These are phyloP conservation scores for Ceratobasidium sp. DNA, from an alignment of 1,284 basidiomycete genomes.

Conservation along the genomic window DNA sequence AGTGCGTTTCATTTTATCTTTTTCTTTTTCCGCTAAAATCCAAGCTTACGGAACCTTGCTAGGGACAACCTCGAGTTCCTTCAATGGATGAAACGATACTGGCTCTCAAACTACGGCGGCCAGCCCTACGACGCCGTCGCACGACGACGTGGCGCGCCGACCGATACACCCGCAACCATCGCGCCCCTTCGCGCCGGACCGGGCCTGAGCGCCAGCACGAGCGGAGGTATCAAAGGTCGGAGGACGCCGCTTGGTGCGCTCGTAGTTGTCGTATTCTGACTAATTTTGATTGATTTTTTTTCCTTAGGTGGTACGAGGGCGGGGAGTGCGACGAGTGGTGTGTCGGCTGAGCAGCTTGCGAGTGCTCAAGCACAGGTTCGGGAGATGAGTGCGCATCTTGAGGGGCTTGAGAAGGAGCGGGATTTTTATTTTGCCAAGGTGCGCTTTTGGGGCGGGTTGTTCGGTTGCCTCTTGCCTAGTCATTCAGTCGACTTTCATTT, in stretches of 20 bases:
- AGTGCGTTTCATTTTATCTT: constrained; percentile 68
- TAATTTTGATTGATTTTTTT: not conserved
- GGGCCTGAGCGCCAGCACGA: constrained; percentile 48
- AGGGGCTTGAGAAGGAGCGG: constrained; percentile 93
- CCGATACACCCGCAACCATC: constrained; percentile 83
- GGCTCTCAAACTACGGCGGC: constrained; percentile 93
- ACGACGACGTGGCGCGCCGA: constrained; percentile 77
- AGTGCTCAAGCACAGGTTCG: constrained; percentile 82
- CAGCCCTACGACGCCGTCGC: constrained; percentile 90
- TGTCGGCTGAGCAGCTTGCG: constrained; percentile 60
- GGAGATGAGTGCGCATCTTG: constrained; percentile 87
- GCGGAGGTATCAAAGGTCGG: constrained; percentile 44
- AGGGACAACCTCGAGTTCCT: constrained; percentile 99
- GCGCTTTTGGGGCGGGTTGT: constrained; percentile 53
- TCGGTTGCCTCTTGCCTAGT: not conserved
- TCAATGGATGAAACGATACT: constrained; percentile 97
- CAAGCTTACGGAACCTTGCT: constrained; percentile 10
- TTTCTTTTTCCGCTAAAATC: constrained; percentile 28
- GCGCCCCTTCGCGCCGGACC: constrained; percentile 67
- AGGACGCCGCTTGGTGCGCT: constrained; percentile 72
- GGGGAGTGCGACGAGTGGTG: constrained; percentile 50
- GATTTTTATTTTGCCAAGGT: constrained; percentile 99
- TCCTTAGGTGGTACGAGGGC: constrained; percentile 41
- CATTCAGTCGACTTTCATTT: constrained; percentile 3
- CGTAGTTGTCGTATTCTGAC: not conserved